Evolutionary conservation across 306 rosid species (phyloP).

Genomic region (Notholithocarpus densiflorus): DNA sequence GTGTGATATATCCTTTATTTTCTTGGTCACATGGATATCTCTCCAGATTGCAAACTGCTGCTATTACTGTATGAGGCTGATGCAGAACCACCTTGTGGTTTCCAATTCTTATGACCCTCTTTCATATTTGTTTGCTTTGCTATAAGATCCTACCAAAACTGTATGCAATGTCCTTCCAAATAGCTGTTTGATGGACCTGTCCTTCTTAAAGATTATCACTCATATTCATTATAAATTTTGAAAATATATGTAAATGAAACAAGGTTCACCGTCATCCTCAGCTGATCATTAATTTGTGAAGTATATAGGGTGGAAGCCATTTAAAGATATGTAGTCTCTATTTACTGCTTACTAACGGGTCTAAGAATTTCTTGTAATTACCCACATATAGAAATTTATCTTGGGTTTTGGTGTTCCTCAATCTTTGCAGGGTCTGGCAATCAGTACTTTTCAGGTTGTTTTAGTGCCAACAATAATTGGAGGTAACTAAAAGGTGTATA

Average conservation of each 20-base stretch:
- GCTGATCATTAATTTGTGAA: background rate
- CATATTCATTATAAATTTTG: background rate
- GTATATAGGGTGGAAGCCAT: background rate
- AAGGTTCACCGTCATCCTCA: background rate
- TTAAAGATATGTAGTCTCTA: background rate
- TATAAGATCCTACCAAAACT: background rate
- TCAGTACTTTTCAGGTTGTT: conserved; percentile 98
- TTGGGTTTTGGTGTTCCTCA: conserved; percentile 18
- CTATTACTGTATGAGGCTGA: background rate
- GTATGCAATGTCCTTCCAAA: background rate
- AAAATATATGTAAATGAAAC: background rate
- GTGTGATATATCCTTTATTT: background rate
- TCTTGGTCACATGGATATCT: background rate
- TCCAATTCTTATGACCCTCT: background rate
- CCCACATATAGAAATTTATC: background rate
- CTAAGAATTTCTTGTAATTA: background rate
- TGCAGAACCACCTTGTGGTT: background rate
- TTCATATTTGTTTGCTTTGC: background rate
- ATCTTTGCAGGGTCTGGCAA: conserved; percentile 68
- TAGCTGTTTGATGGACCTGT: background rate
- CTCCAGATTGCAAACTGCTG: background rate
- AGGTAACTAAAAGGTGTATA: conserved; percentile 56
- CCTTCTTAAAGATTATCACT: background rate
- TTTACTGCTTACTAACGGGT: background rate
- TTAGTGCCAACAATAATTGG: conserved; percentile 83